Base-by-base conservation (phyloP, 495 filamentous ascomycete genomes). In the Thozetella sp. region DNA sequence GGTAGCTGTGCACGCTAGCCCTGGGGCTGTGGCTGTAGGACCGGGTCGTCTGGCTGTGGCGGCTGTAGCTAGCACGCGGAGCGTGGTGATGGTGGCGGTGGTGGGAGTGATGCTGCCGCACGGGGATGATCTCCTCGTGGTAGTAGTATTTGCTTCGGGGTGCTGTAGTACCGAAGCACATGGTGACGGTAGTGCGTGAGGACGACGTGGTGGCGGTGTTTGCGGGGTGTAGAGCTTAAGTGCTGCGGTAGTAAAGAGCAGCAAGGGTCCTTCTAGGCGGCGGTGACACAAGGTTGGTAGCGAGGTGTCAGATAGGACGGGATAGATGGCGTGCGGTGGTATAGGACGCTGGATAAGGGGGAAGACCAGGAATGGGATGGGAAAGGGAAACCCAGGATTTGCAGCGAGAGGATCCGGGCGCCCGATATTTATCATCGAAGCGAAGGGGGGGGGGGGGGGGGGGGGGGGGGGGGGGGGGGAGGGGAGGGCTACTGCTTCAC, bases 111-210 rank as follows among this genome's bases (percentile, higher is more conserved):
- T 59, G 64, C 43, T 63, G 69, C 23, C 72, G 57, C 56, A 69
- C 68, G 56, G 75, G 78, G 55, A 78, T 75, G 58, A 73, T 71
- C 54, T 80, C 78, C 65, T 80, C 75, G 68, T 76, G 75, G 65
- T 80, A 80, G 66, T 80, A 80, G 67, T 80, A 78, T 48, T 74
- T 75, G 43, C 20, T 71, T 67, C n/a, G 65, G 60, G 24, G 71
- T 66, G 19, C 9, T 4, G 63, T 53, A n/a, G 61, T 51, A 50
- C 71, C 66, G 67, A 80, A 76, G 60, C 78, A 80, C 78, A 80
- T 80, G 9, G 59, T 75, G 59, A 25, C 43, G 17, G 26, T 40
- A 22, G 24, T 3, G n/a, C 11, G 43, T 37, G 30, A 37, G 9
- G 30, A 37, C 30, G 30, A 37, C 6, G 9, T 37, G 17, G 30